A percentile compares a stretch with the other conserved stretches of the same genome.
Evolutionary conservation across 1,284 basidiomycete species (phyloP).

Genomic region (Malassezia dermatis): DNA sequence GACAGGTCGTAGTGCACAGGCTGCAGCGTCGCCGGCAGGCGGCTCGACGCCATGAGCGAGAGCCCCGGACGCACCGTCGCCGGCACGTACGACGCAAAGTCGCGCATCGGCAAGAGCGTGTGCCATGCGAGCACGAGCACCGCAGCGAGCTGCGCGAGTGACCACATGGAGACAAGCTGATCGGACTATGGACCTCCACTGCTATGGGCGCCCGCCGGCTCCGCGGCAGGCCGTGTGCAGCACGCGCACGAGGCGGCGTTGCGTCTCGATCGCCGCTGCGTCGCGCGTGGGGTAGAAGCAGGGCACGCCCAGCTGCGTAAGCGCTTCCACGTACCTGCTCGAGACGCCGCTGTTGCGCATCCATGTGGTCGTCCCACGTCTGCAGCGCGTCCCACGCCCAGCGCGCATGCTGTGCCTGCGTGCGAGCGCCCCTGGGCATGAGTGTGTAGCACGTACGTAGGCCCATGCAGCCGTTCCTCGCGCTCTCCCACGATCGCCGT

Average conservation of each 20-base stretch:
- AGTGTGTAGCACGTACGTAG: constrained; percentile 5
- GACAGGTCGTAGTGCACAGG: constrained; percentile 73
- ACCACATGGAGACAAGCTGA: constrained; percentile 1
- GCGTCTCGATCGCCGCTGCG: background rate
- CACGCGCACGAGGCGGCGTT: constrained; percentile 3
- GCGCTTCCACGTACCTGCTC: constrained; percentile 2
- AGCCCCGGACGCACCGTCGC: background rate
- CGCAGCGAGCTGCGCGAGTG: background rate
- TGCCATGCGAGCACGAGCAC: constrained; percentile 1
- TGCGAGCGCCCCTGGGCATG: constrained; percentile 4
- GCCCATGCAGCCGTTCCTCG: constrained; percentile 4
- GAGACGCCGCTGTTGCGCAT: constrained; percentile 3
- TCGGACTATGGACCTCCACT: background rate
- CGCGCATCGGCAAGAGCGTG: background rate
- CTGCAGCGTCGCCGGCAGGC: constrained; percentile 64
- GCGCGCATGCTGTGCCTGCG: constrained; percentile 7
- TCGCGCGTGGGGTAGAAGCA: constrained; percentile 13
- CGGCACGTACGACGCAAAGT: background rate
- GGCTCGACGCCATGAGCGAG: constrained; percentile 50
- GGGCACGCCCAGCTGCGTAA: constrained; percentile 10
- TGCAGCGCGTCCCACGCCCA: constrained; percentile 17
- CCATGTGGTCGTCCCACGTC: constrained; percentile 6
- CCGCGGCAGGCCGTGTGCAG: background rate
- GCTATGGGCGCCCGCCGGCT: too few species aligned
- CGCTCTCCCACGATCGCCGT: background rate